Evolutionary conservation across 2,329 filamentous ascomycete genomes (phyloP), one percentile per base, ranked within the genome.

Genomic region (Rutstroemia sp.): DNA sequence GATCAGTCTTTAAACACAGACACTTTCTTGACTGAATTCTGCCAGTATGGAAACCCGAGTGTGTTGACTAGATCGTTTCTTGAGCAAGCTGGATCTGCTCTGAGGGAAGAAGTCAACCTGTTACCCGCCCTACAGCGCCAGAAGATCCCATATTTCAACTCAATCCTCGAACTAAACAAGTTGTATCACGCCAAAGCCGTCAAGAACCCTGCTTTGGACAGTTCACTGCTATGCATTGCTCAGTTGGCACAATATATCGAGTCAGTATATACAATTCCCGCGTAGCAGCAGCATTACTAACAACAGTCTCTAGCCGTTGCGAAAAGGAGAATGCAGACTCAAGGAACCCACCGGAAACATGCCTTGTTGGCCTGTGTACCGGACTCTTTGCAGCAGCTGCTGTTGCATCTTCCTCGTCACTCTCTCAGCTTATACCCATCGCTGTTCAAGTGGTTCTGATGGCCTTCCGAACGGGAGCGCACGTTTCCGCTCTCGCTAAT

Each of bases 1-100:
- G 85, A 88, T 68, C 85, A 88, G 72, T 87, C 84, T 58, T 77
- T 83, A 64, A 82, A 86, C 69, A 84, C 84, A 64, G 81, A 86
- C 67, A 74, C 73, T 63, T 82, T 86, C 61, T 72, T 88, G 59
- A 79, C 82, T 51, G 73, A 78, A 57, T 77, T 79, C 63, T 77
- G 72, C 65, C 74, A 74, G 53, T 69, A 72, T 59, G 71, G 71
- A 41, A 71, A 73, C 59, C 73, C 73, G 37, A 76, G 77, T 62
- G 67, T 78, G 48, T 75, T 86, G 25, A 76, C 86, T 49, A 78
- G 76, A 64, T 80, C 79, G 48, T 88, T 88, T 67, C 73, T 87
- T 57, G 78, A 83, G 60, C 76, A 79, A 62, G 76, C 75, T 54
- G 75, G 76, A 60, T 75, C 81, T 60, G 81, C 78, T 52, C 72